Conservation (phyloP, 345 rosid species). For the Trapa incisa region DNA sequence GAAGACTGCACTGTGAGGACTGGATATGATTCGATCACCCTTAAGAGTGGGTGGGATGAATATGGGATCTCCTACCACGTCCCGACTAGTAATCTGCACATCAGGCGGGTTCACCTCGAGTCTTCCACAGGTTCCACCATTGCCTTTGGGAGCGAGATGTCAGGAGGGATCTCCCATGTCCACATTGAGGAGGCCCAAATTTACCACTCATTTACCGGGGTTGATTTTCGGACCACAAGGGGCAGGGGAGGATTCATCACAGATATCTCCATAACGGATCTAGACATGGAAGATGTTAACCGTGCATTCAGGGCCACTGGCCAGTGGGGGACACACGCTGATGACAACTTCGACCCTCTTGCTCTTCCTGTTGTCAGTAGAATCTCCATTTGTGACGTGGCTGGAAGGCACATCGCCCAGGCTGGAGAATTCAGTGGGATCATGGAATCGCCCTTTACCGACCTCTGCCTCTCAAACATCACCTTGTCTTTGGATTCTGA, state of each 20-base stretch:
- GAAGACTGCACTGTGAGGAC: conserved; percentile 59
- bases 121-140: conserved; percentile 66
- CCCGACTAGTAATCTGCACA: conserved; percentile 46
- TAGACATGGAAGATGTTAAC: conserved; percentile 23
- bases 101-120: conserved; percentile 47
- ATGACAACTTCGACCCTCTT: conserved; percentile 52
- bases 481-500: conserved; percentile 29
- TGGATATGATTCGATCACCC: conserved; percentile 65
- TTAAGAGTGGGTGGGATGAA: conserved; percentile 97
- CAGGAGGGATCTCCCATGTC: conserved; percentile 73
- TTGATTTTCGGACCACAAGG: conserved; percentile 54
- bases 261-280: conserved; percentile 40
- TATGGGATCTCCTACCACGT: conserved; percentile 66
- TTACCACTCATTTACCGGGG: conserved; percentile 40
- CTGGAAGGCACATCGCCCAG: conserved; percentile 39
- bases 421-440: conserved; percentile 78
- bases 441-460: conserved; percentile 55
- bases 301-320: conserved; percentile 50
- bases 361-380: conserved; percentile 47
- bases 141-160: conserved; percentile 97
- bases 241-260: conserved; percentile 85
- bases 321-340: conserved; percentile 64
- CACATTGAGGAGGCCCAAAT: conserved; percentile 38
- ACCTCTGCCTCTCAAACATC: conserved; percentile 49
- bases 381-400: conserved; percentile 36